phyloP scores from a whole-genome alignment of 768 basidiomycete species.

The Boletus rubroflammeus region DNA sequence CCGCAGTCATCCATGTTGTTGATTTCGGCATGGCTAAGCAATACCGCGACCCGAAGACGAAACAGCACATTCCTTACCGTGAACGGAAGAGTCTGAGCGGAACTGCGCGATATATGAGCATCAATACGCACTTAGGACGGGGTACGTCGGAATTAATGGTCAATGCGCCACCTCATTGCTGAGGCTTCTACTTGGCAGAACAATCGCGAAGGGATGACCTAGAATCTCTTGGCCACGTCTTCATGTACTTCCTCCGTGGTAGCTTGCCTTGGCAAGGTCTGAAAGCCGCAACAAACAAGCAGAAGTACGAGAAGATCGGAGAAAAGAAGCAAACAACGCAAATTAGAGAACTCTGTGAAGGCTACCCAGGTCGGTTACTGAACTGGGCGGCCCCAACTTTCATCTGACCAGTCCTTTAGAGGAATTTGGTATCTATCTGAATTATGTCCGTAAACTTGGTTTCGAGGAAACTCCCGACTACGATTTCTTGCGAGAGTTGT shows the following conservation, averaged over 20 bases:
- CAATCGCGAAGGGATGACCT: constrained; percentile 95
- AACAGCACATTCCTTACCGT: constrained; percentile 98
- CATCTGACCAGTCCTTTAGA: constrained; percentile 46
- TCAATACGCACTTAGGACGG: constrained; percentile 97
- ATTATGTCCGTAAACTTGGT: constrained; percentile 97
- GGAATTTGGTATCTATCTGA: constrained; percentile 97
- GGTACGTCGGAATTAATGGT: constrained; percentile 45
- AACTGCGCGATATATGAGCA: constrained; percentile 99
- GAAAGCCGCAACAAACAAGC: constrained; percentile 99
- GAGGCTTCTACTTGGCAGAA: constrained; percentile 41
- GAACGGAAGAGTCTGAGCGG: constrained; percentile 97
- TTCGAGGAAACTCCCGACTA: constrained; percentile 99
- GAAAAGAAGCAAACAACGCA: constrained; percentile 99
- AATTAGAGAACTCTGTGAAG: constrained; percentile 95
- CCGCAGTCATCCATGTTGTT: constrained; percentile 81
- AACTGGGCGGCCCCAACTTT: background rate
- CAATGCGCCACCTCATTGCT: constrained; percentile 3
- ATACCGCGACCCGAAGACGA: constrained; percentile 98
- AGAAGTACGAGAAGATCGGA: constrained; percentile 99
- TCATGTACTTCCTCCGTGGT: constrained; percentile 98
- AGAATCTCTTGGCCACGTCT: constrained; percentile 98
- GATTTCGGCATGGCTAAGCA: constrained; percentile 99
- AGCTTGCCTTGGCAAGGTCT: constrained; percentile 98
- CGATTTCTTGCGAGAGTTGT: constrained; percentile 93
- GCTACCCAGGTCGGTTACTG: constrained; percentile 73